These are phyloP conservation scores for Emergomyces pasteurianus DNA, from an alignment of 2,329 filamentous ascomycete genomes.

Conservation along the genomic window DNA sequence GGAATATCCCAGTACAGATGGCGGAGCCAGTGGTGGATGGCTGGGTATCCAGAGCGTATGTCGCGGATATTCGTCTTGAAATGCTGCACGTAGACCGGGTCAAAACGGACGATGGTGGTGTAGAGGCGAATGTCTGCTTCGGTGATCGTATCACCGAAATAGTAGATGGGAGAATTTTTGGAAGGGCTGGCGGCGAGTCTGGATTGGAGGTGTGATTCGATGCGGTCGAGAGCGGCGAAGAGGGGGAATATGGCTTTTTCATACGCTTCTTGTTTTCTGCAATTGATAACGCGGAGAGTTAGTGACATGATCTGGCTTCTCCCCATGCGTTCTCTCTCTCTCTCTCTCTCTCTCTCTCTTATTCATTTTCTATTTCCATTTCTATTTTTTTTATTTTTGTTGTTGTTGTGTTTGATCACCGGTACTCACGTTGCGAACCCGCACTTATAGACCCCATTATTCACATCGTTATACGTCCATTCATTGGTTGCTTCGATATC, in stretches of 20 bases:
- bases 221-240: slow-evolving; percentile 64
- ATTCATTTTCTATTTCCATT: too few species aligned
- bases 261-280: slow-evolving; percentile 61
- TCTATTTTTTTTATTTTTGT: too few species aligned
- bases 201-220: slow-evolving; percentile 65
- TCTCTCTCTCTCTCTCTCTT: too few species aligned
- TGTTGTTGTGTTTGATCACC: too few species aligned
- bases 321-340: too few species aligned
- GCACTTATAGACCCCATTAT: slow-evolving; percentile 43
- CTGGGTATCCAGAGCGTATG: slow-evolving; percentile 72
- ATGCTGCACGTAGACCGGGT: slow-evolving; percentile 70
- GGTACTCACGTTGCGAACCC: slow-evolving; percentile 64
- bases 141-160: slow-evolving; percentile 63
- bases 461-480: slow-evolving; percentile 62
- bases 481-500: slow-evolving; percentile 66
- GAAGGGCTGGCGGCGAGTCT: slow-evolving; percentile 43
- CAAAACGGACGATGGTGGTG: slow-evolving; percentile 61
- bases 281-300: not conserved
- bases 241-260: slow-evolving; percentile 59
- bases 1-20: slow-evolving; percentile 72
- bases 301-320: not conserved
- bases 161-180: slow-evolving; percentile 44
- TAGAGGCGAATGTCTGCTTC: slow-evolving; percentile 72
- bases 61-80: slow-evolving; percentile 75
- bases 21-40: slow-evolving; percentile 68